phyloP scores from a whole-genome alignment of 73 alveolate genomes.

The Paramecium octaurelia region DNA sequence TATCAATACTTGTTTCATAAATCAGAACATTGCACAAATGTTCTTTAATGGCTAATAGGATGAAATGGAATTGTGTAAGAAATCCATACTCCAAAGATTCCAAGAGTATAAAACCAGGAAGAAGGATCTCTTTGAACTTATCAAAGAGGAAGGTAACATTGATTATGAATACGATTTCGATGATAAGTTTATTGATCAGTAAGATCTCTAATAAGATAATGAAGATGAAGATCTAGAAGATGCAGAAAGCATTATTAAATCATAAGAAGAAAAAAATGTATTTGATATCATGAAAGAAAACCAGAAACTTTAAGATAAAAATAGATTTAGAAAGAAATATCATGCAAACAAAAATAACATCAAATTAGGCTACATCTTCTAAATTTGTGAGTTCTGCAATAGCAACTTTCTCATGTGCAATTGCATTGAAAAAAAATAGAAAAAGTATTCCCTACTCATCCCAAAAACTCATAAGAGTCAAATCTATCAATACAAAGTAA shows the following conservation, averaged over 20 bases:
- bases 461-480: background rate
- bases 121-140: constrained; percentile 34
- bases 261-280: background rate
- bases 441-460: background rate
- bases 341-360: constrained; percentile 36
- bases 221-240: constrained; percentile 35
- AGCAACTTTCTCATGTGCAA: background rate
- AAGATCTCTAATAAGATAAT: constrained; percentile 27
- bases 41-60: constrained; percentile 15
- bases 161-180: constrained; percentile 46
- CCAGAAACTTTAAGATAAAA: constrained; percentile 15
- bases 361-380: background rate
- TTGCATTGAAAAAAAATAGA: background rate
- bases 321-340: constrained; percentile 33
- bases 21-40: background rate
- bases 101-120: constrained; percentile 43
- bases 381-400: constrained; percentile 40
- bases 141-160: background rate
- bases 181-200: background rate
- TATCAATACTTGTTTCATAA: background rate
- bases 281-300: constrained; percentile 31
- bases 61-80: constrained; percentile 1
- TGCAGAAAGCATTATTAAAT: background rate
- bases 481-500: background rate
- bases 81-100: background rate